Base-by-base conservation (phyloP, 805 yeast genomes). In the Candida chilensis region DNA sequence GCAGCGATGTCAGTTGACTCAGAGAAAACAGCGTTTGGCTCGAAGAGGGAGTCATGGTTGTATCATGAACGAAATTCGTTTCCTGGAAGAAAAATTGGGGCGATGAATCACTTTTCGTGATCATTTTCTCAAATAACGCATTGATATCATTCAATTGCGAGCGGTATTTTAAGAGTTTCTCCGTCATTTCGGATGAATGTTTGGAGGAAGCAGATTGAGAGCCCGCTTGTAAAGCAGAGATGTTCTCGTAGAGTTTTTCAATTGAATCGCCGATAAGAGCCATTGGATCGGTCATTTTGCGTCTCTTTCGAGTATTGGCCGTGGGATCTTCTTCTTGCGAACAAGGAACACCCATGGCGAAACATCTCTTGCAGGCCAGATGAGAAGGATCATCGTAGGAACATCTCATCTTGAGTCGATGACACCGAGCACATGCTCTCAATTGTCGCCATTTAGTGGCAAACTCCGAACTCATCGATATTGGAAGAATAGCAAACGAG, bases 401-500 rank as follows among this genome's bases (percentile, higher is more conserved):
- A 46, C 78, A 71, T 39, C 67, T 55, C 66, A 67, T 65, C 40
- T 70, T 71, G 14, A 70, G 50, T 17, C 76, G 42, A 35, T 68
- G 71, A 37, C 78, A 71, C 34, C 78, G 47, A 4, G 76, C 76
- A 50, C 78, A 71, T 1, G 77, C 75, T 30, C 71, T 50, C 18
- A 57, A 38, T 33, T 66, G 61, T 33, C 74, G 45, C 59, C 72
- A 70, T 31, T 57, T 58, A 19, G 43, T 48, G 5, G 70, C 56
- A 45, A 68, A 68, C n/a, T 45, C 50, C 6, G 31, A 20, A n/a
- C n/a, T n/a, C n/a, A n/a, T n/a, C n/a, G n/a, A n/a, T n/a, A n/a
- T n/a, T n/a, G n/a, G n/a, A n/a, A n/a, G n/a, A n/a, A n/a, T n/a
- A n/a, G n/a, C n/a, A n/a, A n/a, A n/a, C n/a, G n/a, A n/a, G n/a